phyloP scores from a whole-genome alignment of 495 filamentous ascomycete genomes.

The Wilcoxina mikolae region DNA sequence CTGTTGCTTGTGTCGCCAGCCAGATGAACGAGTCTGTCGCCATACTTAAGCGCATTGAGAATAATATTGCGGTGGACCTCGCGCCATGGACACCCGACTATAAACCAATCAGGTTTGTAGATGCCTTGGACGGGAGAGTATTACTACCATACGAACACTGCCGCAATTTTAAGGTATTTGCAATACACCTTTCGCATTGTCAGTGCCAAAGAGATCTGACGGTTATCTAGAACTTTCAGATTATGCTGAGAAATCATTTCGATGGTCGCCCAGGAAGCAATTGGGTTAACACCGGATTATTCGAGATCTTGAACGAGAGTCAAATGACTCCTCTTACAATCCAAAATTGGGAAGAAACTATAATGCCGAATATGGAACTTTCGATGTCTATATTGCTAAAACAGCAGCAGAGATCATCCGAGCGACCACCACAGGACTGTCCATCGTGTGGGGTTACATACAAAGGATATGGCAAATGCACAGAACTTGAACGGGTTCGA shows the following conservation, averaged over 20 bases:
- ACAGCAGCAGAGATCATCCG: neutral
- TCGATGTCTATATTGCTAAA: slow-evolving; percentile 11
- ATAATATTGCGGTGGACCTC: neutral
- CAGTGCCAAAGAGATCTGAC: neutral
- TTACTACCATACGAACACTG: neutral
- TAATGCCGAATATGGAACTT: slow-evolving; percentile 2
- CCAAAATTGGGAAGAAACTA: neutral
- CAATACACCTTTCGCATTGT: neutral
- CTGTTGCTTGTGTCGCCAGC: too few relatives aligned
- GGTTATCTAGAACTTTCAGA: neutral
- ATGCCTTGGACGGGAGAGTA: neutral
- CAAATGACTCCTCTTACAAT: neutral
- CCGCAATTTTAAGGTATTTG: slow-evolving; percentile 5
- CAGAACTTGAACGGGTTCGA: neutral
- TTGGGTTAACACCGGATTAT: slow-evolving; percentile 4
- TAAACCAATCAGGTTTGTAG: neutral
- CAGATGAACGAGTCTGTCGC: too few relatives aligned
- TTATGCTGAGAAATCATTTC: neutral
- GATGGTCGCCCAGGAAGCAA: neutral
- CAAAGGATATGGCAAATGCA: neutral
- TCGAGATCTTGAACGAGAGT: neutral
- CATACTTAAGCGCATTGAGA: neutral
- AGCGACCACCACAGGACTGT: neutral
- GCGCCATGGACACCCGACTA: neutral
- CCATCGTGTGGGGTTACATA: neutral